These are phyloP conservation scores for Pinus tabuliformis DNA, from an alignment of 75 land plant species.

Conservation along the genomic window DNA sequence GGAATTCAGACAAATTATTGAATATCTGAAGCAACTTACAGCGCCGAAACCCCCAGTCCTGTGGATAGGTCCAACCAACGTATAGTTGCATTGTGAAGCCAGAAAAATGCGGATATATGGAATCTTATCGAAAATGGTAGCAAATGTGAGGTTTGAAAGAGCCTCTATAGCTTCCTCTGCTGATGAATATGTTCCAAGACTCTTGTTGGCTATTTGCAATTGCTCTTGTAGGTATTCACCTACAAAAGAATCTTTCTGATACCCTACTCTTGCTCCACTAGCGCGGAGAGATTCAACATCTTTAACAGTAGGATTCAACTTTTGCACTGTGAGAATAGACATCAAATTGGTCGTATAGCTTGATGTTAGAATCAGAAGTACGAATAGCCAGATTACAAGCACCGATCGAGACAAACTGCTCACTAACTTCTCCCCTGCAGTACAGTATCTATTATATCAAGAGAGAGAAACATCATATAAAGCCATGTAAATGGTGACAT, in stretches of 20 bases:
- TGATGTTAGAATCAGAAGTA: constrained; percentile 38
- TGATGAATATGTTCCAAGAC: constrained; percentile 6
- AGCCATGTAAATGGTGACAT: neutral
- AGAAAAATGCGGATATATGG: neutral
- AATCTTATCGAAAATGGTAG: neutral
- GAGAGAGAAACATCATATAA: neutral
- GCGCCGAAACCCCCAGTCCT: neutral
- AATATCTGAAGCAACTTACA: neutral
- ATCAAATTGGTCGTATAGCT: constrained; percentile 51
- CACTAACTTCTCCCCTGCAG: constrained; percentile 1
- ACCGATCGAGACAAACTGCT: neutral
- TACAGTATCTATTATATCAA: neutral
- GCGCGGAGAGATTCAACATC: constrained; percentile 22
- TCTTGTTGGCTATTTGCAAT: constrained; percentile 17
- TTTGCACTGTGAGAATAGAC: constrained; percentile 44
- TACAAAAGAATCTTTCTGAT: constrained; percentile 38
- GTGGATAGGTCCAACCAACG: neutral
- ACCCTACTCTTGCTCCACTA: constrained; percentile 34
- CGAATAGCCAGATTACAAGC: constrained; percentile 35
- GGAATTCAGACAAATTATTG: too few species aligned
- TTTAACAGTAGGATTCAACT: constrained; percentile 27
- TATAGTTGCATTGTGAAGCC: neutral
- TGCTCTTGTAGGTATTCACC: constrained; percentile 21
- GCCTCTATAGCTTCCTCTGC: constrained; percentile 27
- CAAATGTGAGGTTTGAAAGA: constrained; percentile 19